Percentiles rank a stretch among this genome's conserved stretches.
Conservation (phyloP, 352 stramenopile species). For the Globisporangium spiculum region DNA sequence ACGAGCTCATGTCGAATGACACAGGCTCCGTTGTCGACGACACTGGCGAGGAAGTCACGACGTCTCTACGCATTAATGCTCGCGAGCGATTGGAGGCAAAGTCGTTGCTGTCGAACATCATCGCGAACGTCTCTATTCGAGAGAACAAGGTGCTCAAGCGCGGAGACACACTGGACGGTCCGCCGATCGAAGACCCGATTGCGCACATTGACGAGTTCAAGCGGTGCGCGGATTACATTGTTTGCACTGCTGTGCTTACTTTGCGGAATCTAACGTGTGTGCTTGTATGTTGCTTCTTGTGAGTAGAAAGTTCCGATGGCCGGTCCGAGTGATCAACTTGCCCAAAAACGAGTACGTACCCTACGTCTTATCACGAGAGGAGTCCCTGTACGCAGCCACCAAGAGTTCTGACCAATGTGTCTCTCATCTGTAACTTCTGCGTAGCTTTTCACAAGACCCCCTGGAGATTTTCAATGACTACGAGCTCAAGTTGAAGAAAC, state of each 20-base stretch:
- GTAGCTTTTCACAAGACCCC: conserved; percentile 48
- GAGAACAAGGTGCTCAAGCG: conserved; percentile 33
- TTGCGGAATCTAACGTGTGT: background rate
- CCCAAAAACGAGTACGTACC: conserved; percentile 47
- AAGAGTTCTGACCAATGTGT: conserved; percentile 5
- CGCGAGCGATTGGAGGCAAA: conserved; percentile 11
- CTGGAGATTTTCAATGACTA: conserved; percentile 50
- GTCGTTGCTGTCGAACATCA: conserved; percentile 23
- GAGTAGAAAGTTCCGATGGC: conserved; percentile 77
- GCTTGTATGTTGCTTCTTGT: background rate
- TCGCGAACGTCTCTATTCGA: conserved; percentile 23
- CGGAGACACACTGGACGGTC: conserved; percentile 30
- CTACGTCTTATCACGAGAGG: background rate
- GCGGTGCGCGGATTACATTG: conserved; percentile 25
- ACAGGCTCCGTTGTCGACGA: background rate
- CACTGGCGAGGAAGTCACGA: background rate
- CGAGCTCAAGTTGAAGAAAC: conserved; percentile 23
- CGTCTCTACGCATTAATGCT: background rate
- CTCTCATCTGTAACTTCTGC: background rate
- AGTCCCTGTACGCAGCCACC: background rate
- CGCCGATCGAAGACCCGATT: conserved; percentile 45
- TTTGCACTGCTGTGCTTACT: background rate
- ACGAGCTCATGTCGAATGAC: background rate
- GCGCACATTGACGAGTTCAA: conserved; percentile 44
- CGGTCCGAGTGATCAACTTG: conserved; percentile 57